These are phyloP conservation scores for Phytophthora hybrid DNA, from an alignment of 352 stramenopile species.

Conservation along the genomic window DNA sequence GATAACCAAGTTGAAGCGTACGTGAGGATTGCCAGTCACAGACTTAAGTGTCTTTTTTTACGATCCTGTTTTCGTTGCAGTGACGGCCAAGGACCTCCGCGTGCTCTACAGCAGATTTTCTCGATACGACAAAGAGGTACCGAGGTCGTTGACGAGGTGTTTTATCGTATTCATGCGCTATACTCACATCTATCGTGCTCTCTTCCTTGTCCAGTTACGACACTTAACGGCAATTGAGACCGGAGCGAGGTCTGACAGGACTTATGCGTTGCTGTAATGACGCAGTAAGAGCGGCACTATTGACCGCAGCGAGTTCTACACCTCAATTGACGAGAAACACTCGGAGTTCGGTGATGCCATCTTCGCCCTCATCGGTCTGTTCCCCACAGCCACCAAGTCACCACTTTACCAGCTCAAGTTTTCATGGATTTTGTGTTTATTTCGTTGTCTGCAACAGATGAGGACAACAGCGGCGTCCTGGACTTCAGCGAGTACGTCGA, in stretches of 20 bases:
- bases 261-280: conserved; percentile 6
- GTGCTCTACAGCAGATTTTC: conserved; percentile 68
- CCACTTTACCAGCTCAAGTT: neutral
- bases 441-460: conserved; percentile 33
- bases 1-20: conserved; percentile 74
- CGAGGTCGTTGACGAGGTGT: neutral
- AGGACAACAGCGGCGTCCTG: conserved; percentile 75
- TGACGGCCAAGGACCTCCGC: conserved; percentile 65
- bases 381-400: neutral
- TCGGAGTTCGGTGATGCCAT: conserved; percentile 79
- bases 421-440: neutral
- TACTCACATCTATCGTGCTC: neutral
- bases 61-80: conserved; percentile 27
- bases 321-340: conserved; percentile 72
- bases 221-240: neutral
- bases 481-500: conserved; percentile 85
- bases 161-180: neutral
- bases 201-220: neutral
- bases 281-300: conserved; percentile 75
- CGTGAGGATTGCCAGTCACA: neutral
- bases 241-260: neutral
- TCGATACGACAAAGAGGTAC: conserved; percentile 73
- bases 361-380: conserved; percentile 70
- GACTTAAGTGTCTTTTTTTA: neutral
- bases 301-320: conserved; percentile 74